Conservation (phyloP, 1,284 basidiomycete genomes). For the Cystobasidiaceae sp. region DNA sequence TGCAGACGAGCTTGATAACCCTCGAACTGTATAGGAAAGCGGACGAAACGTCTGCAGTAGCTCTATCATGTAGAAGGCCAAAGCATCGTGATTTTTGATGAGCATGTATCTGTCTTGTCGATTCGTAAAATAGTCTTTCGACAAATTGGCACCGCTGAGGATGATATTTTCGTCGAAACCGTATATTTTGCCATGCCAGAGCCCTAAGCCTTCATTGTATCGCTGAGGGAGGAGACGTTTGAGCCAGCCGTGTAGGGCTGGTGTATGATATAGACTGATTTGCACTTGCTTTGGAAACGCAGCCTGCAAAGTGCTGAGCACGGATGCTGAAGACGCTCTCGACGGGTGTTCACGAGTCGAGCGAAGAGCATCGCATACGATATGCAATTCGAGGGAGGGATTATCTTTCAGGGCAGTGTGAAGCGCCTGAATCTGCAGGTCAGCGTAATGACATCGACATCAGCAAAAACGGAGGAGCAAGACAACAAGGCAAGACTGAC, state of each 20-base stretch:
- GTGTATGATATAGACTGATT: conserved; percentile 76
- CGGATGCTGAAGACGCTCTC: conserved; percentile 59
- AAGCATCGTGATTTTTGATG: conserved; percentile 57
- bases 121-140: conserved; percentile 87
- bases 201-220: conserved; percentile 97
- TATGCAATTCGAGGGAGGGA: conserved; percentile 60
- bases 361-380: conserved; percentile 84
- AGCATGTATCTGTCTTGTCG: conserved; percentile 90
- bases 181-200: conserved; percentile 97
- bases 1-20: not conserved
- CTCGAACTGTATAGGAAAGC: conserved; percentile 65
- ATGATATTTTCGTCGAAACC: conserved; percentile 86
- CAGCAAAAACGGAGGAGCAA: conserved; percentile 9
- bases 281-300: conserved; percentile 70
- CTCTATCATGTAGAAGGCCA: conserved; percentile 77
- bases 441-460: not conserved
- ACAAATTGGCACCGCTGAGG: conserved; percentile 93
- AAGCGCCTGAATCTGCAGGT: conserved; percentile 61
- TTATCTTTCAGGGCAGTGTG: conserved; percentile 58
- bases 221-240: conserved; percentile 77
- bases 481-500: conserved; percentile 50
- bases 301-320: conserved; percentile 66
- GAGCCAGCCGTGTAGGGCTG: conserved; percentile 69
- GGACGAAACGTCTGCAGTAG: conserved; percentile 65
- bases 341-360: conserved; percentile 73